Percentiles rank a stretch among this genome's conserved stretches.
Conservation (phyloP, 441 rosid genomes). For the Corymbia calophylla region DNA sequence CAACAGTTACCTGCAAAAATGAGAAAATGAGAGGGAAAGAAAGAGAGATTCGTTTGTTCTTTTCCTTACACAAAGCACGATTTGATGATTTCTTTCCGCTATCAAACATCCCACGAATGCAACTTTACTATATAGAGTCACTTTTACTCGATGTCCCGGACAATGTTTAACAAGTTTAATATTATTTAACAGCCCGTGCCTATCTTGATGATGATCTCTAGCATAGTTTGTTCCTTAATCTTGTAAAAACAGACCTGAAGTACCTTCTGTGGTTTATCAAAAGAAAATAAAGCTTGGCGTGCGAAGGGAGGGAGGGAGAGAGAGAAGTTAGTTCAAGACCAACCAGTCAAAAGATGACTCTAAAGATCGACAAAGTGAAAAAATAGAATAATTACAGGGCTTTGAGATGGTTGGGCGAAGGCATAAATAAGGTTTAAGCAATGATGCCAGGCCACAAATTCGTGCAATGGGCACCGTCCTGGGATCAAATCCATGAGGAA, state of each 20-base stretch:
- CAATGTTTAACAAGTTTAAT: background rate
- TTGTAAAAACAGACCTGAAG: background rate
- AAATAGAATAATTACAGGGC: constrained; percentile 8
- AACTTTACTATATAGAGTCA: background rate
- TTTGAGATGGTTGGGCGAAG: background rate
- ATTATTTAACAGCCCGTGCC: background rate
- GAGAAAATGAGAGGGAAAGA: background rate
- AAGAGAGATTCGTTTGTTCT: background rate
- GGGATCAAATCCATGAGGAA: background rate
- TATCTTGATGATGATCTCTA: background rate
- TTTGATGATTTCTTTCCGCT: background rate
- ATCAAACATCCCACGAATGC: background rate
- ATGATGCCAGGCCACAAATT: background rate
- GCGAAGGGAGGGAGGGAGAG: background rate
- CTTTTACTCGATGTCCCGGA: background rate
- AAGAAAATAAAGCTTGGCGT: background rate
- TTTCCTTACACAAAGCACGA: background rate
- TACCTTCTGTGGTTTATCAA: background rate
- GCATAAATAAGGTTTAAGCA: constrained; percentile 23
- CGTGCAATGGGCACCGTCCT: background rate
- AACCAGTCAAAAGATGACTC: background rate
- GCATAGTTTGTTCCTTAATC: background rate
- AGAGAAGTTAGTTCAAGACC: background rate
- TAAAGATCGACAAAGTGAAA: background rate
- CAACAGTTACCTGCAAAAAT: background rate